A percentile compares a stretch with the other conserved stretches of the same genome.
Conservation (phyloP, 1,284 basidiomycete species). For the Ustilago curta region DNA sequence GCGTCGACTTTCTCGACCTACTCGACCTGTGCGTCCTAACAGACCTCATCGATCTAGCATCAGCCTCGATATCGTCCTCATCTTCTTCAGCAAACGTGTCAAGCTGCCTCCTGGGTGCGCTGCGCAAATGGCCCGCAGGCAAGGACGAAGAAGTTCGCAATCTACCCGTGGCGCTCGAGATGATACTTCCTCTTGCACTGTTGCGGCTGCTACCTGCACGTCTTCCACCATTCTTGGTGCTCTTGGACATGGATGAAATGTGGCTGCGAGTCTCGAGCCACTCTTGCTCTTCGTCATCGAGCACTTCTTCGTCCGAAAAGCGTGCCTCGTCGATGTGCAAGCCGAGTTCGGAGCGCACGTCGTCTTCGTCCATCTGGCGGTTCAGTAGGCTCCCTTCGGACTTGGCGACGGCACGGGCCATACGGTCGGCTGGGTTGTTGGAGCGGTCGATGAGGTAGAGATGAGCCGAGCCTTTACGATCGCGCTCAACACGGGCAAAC, state of each 20-base stretch:
- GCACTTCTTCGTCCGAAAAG: constrained; percentile 21
- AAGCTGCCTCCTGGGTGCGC: constrained; percentile 22
- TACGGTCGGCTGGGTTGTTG: constrained; percentile 58
- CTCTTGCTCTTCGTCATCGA: constrained; percentile 29
- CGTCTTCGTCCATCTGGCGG: constrained; percentile 19
- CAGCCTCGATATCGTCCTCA: constrained; percentile 31
- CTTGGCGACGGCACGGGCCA: constrained; percentile 52
- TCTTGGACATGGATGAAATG: constrained; percentile 16
- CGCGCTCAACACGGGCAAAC: constrained; percentile 47
- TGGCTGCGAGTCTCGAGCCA: constrained; percentile 40
- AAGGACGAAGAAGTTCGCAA: constrained; percentile 32
- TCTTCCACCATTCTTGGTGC: constrained; percentile 10
- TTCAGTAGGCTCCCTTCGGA: constrained; percentile 30
- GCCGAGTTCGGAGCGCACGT: constrained; percentile 24
- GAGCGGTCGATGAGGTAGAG: constrained; percentile 61
- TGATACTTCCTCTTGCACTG: constrained; percentile 30
- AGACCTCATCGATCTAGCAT: constrained; percentile 22
- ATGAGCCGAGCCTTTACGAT: constrained; percentile 50
- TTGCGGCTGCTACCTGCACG: constrained; percentile 16
- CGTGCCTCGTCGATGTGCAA: constrained; percentile 28
- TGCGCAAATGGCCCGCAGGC: constrained; percentile 31
- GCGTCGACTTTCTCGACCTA: constrained; percentile 30
- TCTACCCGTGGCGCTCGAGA: constrained; percentile 34
- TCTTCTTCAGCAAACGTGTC: constrained; percentile 47
- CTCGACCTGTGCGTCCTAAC: constrained; percentile 21